These are phyloP conservation scores for Gaertneriomyces sp. DNA, from an alignment of 192 early-diverging fungal species.

Conservation along the genomic window DNA sequence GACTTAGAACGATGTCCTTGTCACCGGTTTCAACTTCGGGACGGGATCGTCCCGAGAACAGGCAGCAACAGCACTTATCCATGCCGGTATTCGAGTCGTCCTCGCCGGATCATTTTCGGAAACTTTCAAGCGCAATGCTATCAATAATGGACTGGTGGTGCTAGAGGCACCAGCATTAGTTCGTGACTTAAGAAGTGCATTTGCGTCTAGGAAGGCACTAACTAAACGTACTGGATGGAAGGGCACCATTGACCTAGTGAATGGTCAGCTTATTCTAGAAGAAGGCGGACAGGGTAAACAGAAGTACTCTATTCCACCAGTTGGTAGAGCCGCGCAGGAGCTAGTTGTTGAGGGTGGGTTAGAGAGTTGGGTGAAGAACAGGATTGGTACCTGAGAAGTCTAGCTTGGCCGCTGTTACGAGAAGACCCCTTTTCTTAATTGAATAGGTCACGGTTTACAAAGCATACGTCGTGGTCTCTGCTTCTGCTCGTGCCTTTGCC, in stretches of 20 bases:
- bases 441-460: no score
- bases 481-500: no score
- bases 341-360: slow-evolving; percentile 89
- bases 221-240: slow-evolving; percentile 77
- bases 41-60: slow-evolving; percentile 97
- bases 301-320: slow-evolving; percentile 46
- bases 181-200: slow-evolving; percentile 56
- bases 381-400: slow-evolving; percentile 3
- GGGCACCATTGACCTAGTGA: slow-evolving; percentile 66
- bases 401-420: no score
- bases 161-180: slow-evolving; percentile 86
- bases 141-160: slow-evolving; percentile 94
- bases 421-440: no score
- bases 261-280: slow-evolving; percentile 60
- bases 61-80: slow-evolving; percentile 90
- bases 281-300: slow-evolving; percentile 38
- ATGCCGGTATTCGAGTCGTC: slow-evolving; percentile 78
- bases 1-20: slow-evolving; percentile 72
- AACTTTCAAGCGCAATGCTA: slow-evolving; percentile 97
- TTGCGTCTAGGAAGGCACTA: slow-evolving; percentile 26
- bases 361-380: slow-evolving; percentile 83
- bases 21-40: slow-evolving; percentile 95
- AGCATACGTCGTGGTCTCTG: no score
- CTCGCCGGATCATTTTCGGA: slow-evolving; percentile 94
- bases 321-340: slow-evolving; percentile 97